Conservation (phyloP, 192 early-diverging fungal genomes). For the Physocladia obscura region DNA sequence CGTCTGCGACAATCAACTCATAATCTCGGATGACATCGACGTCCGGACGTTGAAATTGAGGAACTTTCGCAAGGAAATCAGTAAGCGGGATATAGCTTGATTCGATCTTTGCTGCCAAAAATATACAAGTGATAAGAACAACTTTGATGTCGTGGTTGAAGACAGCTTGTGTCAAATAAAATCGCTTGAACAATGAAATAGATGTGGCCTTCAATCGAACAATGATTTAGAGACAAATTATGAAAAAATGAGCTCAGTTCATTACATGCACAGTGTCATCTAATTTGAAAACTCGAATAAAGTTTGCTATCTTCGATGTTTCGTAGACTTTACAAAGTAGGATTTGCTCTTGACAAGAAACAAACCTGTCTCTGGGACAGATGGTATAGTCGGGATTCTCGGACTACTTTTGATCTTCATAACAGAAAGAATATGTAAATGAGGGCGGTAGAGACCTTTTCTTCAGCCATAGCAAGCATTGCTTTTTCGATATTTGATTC, state of each 20-base stretch:
- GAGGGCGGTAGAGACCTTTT: not conserved
- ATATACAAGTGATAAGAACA: slow-evolving; percentile 48
- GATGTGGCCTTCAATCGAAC: slow-evolving; percentile 43
- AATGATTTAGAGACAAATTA: slow-evolving; percentile 6
- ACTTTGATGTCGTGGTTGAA: slow-evolving; percentile 54
- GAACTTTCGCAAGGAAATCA: slow-evolving; percentile 45
- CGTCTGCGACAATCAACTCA: slow-evolving; percentile 41
- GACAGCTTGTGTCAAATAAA: slow-evolving; percentile 45
- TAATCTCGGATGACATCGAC: slow-evolving; percentile 35
- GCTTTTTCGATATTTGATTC: not conserved
- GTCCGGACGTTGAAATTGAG: slow-evolving; percentile 29
- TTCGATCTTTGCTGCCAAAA: slow-evolving; percentile 49
- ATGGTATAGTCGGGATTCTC: not conserved
- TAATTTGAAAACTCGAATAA: slow-evolving; percentile 34
- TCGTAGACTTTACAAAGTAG: slow-evolving; percentile 36
- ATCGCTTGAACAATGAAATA: slow-evolving; percentile 49
- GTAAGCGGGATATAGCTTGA: slow-evolving; percentile 31
- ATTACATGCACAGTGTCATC: slow-evolving; percentile 42
- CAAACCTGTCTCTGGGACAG: slow-evolving; percentile 12
- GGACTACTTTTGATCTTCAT: not conserved
- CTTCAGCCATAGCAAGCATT: not conserved
- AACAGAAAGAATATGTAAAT: not conserved
- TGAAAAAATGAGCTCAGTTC: not conserved
- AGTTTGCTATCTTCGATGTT: slow-evolving; percentile 34
- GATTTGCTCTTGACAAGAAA: slow-evolving; percentile 42